These are phyloP conservation scores for Phytophthora melonis DNA, from an alignment of 352 stramenopile species.

Conservation along the genomic window DNA sequence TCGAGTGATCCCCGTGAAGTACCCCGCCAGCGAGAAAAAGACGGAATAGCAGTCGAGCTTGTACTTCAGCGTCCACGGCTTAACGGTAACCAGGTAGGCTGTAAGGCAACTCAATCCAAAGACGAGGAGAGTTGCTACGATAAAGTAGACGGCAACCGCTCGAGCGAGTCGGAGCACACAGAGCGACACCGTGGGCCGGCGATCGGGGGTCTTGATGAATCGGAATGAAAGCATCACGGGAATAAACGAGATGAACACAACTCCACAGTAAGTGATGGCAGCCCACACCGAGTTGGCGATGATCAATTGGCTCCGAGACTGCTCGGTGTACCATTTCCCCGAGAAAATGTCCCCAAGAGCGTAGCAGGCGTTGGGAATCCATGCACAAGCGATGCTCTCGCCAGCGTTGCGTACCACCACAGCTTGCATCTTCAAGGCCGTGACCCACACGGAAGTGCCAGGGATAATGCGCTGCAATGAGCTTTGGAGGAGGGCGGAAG, in stretches of 20 bases:
- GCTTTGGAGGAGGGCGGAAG: not conserved
- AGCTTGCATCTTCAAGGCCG: not conserved
- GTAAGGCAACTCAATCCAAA: constrained; percentile 4
- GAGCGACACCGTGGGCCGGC: not conserved
- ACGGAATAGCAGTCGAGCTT: constrained; percentile 37
- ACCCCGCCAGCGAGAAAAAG: constrained; percentile 16
- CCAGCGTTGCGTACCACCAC: constrained; percentile 29
- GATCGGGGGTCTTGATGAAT: constrained; percentile 10
- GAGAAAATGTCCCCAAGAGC: constrained; percentile 24
- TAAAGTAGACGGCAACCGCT: constrained; percentile 16
- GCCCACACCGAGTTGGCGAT: constrained; percentile 24
- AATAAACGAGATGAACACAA: constrained; percentile 8
- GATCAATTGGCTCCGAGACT: constrained; percentile 22
- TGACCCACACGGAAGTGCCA: not conserved
- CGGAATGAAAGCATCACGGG: constrained; percentile 14
- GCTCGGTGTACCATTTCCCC: constrained; percentile 8
- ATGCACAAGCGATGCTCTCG: constrained; percentile 25
- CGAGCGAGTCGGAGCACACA: constrained; percentile 12
- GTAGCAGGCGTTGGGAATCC: constrained; percentile 19
- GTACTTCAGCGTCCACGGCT: constrained; percentile 2
- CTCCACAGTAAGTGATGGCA: constrained; percentile 12
- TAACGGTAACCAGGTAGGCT: constrained; percentile 3
- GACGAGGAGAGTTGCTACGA: not conserved
- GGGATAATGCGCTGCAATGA: not conserved
- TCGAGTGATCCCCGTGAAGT: constrained; percentile 21